Evolutionary conservation across 768 basidiomycete species (phyloP).

Genomic region (Leccinum pellstonianum): DNA sequence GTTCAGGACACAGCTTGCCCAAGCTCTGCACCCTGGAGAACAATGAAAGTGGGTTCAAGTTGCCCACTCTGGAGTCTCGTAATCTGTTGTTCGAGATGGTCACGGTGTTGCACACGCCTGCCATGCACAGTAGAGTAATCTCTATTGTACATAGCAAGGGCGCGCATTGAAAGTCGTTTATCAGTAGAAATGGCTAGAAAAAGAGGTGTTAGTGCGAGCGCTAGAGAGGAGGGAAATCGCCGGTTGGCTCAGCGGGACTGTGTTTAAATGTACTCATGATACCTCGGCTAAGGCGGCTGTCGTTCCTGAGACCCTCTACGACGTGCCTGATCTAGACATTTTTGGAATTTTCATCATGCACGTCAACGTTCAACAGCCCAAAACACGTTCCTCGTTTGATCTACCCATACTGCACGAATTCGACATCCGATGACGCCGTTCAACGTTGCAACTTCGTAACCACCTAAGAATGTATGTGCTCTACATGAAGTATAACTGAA

Average conservation of each 20-base stretch:
- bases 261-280: not conserved
- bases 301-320: not conserved
- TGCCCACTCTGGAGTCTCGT: not conserved
- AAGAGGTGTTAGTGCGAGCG: not conserved
- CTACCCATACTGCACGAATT: too few relatives aligned
- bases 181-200: constrained; percentile 14
- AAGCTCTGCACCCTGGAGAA: not conserved
- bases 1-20: not conserved
- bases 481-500: too few relatives aligned
- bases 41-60: not conserved
- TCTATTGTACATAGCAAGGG: constrained; percentile 28
- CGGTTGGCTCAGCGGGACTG: not conserved
- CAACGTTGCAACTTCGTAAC: too few relatives aligned
- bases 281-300: not conserved
- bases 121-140: constrained; percentile 24
- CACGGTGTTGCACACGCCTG: constrained; percentile 24
- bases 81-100: constrained; percentile 3
- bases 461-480: too few relatives aligned
- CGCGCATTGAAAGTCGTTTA: constrained; percentile 16
- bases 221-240: not conserved
- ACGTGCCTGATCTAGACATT: not conserved
- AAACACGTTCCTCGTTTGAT: too few relatives aligned
- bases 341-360: too few relatives aligned
- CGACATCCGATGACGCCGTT: too few relatives aligned
- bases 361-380: too few relatives aligned